Conservation (phyloP, 2,329 filamentous ascomycete species). For the Trichoderma breve region DNA sequence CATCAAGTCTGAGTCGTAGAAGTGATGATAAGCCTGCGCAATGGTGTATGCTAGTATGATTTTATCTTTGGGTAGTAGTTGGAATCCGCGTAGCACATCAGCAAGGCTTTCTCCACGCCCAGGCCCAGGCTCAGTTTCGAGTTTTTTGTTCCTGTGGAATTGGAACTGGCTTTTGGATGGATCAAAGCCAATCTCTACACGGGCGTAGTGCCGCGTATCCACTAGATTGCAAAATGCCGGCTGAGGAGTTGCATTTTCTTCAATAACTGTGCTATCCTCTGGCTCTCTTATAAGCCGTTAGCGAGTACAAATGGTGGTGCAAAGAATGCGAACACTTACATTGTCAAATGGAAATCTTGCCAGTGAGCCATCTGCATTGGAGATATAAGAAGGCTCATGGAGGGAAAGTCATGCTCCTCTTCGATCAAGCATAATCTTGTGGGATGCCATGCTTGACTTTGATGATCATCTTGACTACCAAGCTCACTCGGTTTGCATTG, state of each 20-base stretch:
- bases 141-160: too few relatives aligned
- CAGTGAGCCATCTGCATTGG: neutral
- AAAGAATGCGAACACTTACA: neutral
- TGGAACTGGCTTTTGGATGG: neutral
- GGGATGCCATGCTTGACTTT: neutral
- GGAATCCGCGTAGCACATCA: neutral
- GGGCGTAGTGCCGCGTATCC: neutral
- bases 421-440: neutral
- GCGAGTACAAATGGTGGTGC: neutral
- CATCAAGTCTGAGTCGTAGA: conserved; percentile 24
- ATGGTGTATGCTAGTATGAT: neutral
- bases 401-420: neutral
- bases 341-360: neutral
- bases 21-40: neutral
- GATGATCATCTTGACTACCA: neutral
- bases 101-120: neutral
- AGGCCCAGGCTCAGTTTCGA: neutral
- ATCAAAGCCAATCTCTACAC: neutral
- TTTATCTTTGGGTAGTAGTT: neutral
- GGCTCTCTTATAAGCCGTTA: neutral
- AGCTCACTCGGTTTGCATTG: neutral
- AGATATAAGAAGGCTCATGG: neutral
- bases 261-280: neutral
- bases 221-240: neutral
- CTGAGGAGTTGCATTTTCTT: neutral